Evolutionary conservation across 2,329 filamentous ascomycete genomes (phyloP).

Genomic region (Scedosporium dehoogii): DNA sequence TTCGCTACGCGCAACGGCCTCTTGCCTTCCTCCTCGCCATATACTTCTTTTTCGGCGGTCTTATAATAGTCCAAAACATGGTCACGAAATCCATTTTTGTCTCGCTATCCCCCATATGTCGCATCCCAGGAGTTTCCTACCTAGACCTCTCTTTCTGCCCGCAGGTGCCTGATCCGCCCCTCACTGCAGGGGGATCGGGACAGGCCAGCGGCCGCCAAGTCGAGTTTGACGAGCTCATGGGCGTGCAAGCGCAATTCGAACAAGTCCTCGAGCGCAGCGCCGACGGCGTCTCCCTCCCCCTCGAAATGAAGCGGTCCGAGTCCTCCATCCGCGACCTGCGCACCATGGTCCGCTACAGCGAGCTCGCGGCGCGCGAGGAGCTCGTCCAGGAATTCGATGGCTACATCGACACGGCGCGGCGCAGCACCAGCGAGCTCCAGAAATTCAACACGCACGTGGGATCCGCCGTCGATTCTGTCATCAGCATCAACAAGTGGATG

Average conservation of each 20-base stretch:
- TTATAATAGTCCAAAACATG: constrained; percentile 52
- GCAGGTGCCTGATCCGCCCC: constrained; percentile 10
- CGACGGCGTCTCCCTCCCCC: constrained; percentile 55
- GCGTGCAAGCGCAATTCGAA: constrained; percentile 66
- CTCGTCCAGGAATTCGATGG: constrained; percentile 66
- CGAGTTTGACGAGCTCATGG: constrained; percentile 68
- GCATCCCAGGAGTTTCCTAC: constrained; percentile 53
- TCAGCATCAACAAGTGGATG: constrained; percentile 69
- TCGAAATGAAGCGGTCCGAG: constrained; percentile 73
- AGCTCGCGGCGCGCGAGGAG: constrained; percentile 57
- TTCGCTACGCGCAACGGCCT: constrained; percentile 54
- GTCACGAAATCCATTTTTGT: constrained; percentile 49
- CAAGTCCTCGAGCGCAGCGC: constrained; percentile 60
- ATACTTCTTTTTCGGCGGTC: constrained; percentile 48
- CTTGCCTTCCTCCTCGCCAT: constrained; percentile 51
- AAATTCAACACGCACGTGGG: constrained; percentile 71
- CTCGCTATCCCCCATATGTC: constrained; percentile 60
- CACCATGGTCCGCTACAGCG: constrained; percentile 60
- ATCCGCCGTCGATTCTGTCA: constrained; percentile 62
- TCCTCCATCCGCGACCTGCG: constrained; percentile 64
- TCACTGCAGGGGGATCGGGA: constrained; percentile 7
- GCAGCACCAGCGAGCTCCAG: constrained; percentile 56
- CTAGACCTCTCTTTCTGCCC: constrained; percentile 57
- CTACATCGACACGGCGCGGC: constrained; percentile 60
- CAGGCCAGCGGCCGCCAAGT: constrained; percentile 23